Evolutionary conservation across 257 asterid species (phyloP), one percentile per base, ranked within the genome.

Genomic region (Solanum dulcamara): DNA sequence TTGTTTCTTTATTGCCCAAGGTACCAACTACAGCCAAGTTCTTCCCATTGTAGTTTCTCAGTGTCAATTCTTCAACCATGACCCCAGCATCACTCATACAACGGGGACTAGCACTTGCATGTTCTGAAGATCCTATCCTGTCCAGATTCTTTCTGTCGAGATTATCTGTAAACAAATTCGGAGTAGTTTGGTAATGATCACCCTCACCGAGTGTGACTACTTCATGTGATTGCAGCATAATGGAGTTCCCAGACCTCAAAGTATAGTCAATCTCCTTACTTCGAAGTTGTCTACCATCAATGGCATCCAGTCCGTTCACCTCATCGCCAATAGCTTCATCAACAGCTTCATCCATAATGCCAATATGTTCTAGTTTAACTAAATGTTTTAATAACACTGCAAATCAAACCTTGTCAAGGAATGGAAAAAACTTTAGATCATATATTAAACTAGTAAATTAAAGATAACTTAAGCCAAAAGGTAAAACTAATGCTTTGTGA

Each of bases 91-190:
- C 91, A 88, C 95, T 93, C 89, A 88, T 86, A 84, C 97, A 93
- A 82, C 86, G 97, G 38, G 98, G 97, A 88, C 98, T 94, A 66
- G 92, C 94, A 89, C 97, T 91, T 59, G 98, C 98, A 84, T 89
- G 94, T 86, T 91, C 99, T 62, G 98, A 96, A 79, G 96, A 93
- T 90, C 92, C 96, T 71, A 94, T 88, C 89, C 98, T 90, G 67
- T 90, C 98, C 83, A 90, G 89, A 88, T 89, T 89, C 86, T 92
- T 91, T 42, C 88, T 91, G 80, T 91, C 92, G 75, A 88, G 87
- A 88, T 70, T 88, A 90, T 85, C 90, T 46, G 90, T 64, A 89
- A 84, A 89, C 62, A 70, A 88, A 89, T 87, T 90, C 80, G 85
- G 81, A 20, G 94, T 74, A 71, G 59, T 89, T 70, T 86, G 91